A percentile compares a stretch with the other conserved stretches of the same genome.
Evolutionary conservation across 2,329 filamentous ascomycete species (phyloP).

Genomic region (Aspergillus brasiliensis): DNA sequence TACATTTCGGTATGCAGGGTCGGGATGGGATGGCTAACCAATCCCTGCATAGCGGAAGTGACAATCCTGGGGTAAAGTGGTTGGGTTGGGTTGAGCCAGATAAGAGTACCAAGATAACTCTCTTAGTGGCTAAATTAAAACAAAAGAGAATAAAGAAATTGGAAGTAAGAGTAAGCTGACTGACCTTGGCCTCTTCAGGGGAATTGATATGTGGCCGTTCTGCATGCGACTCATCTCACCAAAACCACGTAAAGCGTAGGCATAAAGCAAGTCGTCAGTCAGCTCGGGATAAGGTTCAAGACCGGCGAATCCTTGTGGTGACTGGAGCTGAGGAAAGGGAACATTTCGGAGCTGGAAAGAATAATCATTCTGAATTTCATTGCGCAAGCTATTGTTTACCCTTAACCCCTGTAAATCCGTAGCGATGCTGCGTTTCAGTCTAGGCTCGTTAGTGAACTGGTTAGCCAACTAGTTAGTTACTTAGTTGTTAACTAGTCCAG

Average conservation of each 20-base stretch:
- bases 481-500: too few relatives aligned
- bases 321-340: neutral
- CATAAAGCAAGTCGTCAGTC: neutral
- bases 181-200: conserved; percentile 7
- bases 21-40: too few relatives aligned
- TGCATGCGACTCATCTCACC: conserved; percentile 8
- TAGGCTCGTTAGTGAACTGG: neutral
- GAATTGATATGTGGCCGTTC: neutral
- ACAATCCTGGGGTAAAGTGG: too few relatives aligned
- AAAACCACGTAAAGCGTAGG: neutral
- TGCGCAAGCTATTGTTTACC: neutral
- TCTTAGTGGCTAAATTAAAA: neutral
- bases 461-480: neutral
- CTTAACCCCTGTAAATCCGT: neutral
- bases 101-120: neutral
- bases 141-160: neutral
- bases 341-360: neutral
- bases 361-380: neutral
- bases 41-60: too few relatives aligned
- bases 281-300: conserved; percentile 7
- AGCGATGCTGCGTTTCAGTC: conserved; percentile 3
- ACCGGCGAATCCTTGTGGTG: neutral
- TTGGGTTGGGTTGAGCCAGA: neutral
- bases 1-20: too few relatives aligned
- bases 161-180: neutral